Base-by-base conservation (phyloP, 176 grass and related monocot genomes). In the Tillandsia fasciculata region DNA sequence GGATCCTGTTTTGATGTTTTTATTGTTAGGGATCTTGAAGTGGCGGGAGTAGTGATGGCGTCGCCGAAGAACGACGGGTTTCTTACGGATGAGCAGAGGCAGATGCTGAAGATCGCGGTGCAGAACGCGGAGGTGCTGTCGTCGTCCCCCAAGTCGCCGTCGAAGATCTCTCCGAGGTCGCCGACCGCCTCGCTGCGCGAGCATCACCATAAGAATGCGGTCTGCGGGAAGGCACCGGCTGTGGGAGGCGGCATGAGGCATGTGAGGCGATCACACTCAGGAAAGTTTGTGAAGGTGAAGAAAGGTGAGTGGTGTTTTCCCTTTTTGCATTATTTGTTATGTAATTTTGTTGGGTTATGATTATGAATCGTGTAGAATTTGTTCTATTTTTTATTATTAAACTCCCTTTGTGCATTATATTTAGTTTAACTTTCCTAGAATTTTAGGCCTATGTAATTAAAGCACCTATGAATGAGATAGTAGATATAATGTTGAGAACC, bases 41-140 rank as follows among this genome's bases (percentile, higher is more conserved):
- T 33, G 66, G 81, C 51, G 65, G 33, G 28, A 63, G 13, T 50
- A 69, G 15, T 27, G 57, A 92, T 92, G 94, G 67, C 94, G 61
- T 92, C 89, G 79, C 86, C 86, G 72, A 90, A 78, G 89, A 97
- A 90, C 47, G 94, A 90, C 27, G 94, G 94, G 65, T 97, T 97
- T 68, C 77, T 97, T 72, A 97, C 94, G 18, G 89, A 93, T 63
- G 76, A 87, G 63, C 94, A 97, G 87, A 79, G 94, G 78, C 82
- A 93, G 82, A 71, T 82, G 77, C 77, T 99, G 77, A 91, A 88
- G 73, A 71, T 93, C 65, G 94, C 94, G 24, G 86, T 87, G 67
- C 84, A 90, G 70, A 86, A 97, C 73, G 89, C 89, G 10, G 94
- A 93, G 79, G 83, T 88, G 59, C 73, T 93, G 61, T 97, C 86